Percentiles rank a stretch among this genome's conserved stretches.
Evolutionary conservation across 1,139 yeast genomes (phyloP).

Genomic region (Arxiozyma heterogenica): DNA sequence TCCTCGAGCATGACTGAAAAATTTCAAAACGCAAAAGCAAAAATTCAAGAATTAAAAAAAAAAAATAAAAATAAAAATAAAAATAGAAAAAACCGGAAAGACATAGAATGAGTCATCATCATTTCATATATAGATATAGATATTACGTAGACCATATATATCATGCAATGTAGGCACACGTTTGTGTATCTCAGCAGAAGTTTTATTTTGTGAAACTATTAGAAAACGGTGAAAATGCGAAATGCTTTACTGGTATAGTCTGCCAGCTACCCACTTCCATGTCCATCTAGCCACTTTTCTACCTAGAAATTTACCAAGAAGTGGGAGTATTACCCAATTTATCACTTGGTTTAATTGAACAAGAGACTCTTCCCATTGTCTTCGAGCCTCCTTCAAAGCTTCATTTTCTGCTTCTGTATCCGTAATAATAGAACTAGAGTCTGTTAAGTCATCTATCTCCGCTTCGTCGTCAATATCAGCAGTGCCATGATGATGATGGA

Average conservation of each 20-base stretch:
- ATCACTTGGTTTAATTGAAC: conserved; percentile 45
- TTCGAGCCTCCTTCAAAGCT: conserved; percentile 36
- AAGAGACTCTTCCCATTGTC: conserved; percentile 59
- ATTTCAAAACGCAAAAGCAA: not conserved
- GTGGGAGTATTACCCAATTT: conserved; percentile 47
- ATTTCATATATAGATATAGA: too few species aligned
- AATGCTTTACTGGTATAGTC: not conserved
- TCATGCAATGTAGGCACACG: not conserved
- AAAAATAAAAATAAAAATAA: too few species aligned
- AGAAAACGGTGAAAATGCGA: not conserved
- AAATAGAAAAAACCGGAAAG: not conserved
- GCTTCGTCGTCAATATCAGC: not conserved
- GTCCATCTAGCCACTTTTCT: conserved; percentile 38
- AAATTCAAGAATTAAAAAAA: too few species aligned
- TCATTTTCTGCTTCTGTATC: conserved; percentile 1
- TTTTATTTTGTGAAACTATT: not conserved
- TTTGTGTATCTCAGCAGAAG: not conserved
- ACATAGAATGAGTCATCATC: not conserved
- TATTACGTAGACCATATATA: too few species aligned
- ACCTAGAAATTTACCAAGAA: conserved; percentile 53
- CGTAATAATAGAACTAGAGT: conserved; percentile 1
- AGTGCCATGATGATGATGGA: too few species aligned
- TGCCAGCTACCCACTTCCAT: conserved; percentile 29
- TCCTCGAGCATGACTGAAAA: not conserved
- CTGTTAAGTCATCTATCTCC: conserved; percentile 2